Evolutionary conservation across 306 rosid genomes (phyloP).

Genomic region (Fagus sylvatica): DNA sequence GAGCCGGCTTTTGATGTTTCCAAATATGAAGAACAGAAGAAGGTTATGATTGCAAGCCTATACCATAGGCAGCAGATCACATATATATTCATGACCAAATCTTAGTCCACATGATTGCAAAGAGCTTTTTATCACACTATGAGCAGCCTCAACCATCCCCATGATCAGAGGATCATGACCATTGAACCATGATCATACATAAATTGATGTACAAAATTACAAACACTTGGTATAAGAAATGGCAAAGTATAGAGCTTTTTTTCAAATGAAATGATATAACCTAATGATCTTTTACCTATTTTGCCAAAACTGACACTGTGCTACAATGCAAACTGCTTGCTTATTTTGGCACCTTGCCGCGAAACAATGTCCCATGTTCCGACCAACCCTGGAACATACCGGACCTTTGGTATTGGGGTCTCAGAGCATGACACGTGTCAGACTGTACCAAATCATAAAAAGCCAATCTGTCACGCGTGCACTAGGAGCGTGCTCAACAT

Average conservation of each 20-base stretch:
- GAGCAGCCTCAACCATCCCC: conserved; percentile 11
- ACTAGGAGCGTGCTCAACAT: conserved; percentile 5
- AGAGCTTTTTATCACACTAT: conserved; percentile 9
- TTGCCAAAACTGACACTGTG: conserved; percentile 34
- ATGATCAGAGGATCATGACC: conserved; percentile 29
- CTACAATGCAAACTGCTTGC: conserved; percentile 11
- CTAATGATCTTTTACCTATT: conserved; percentile 31
- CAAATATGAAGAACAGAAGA: conserved; percentile 30
- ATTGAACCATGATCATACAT: not conserved
- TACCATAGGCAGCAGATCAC: conserved; percentile 48
- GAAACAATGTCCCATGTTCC: conserved; percentile 25
- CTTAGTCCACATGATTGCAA: conserved; percentile 53
- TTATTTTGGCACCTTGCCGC: conserved; percentile 10
- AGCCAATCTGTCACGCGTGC: not conserved
- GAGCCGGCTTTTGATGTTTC: conserved; percentile 50
- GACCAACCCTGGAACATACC: conserved; percentile 28
- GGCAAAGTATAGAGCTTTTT: conserved; percentile 18
- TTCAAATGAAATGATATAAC: conserved; percentile 15
- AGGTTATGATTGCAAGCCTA: conserved; percentile 53
- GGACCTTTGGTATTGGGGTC: not conserved
- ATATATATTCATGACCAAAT: conserved; percentile 37
- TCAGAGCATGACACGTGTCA: conserved; percentile 33
- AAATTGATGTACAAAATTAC: conserved; percentile 16
- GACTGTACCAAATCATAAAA: conserved; percentile 6
- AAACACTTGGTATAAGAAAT: not conserved